Evolutionary conservation across 75 land plant species (phyloP).

Genomic region (Cupressus sempervirens): DNA sequence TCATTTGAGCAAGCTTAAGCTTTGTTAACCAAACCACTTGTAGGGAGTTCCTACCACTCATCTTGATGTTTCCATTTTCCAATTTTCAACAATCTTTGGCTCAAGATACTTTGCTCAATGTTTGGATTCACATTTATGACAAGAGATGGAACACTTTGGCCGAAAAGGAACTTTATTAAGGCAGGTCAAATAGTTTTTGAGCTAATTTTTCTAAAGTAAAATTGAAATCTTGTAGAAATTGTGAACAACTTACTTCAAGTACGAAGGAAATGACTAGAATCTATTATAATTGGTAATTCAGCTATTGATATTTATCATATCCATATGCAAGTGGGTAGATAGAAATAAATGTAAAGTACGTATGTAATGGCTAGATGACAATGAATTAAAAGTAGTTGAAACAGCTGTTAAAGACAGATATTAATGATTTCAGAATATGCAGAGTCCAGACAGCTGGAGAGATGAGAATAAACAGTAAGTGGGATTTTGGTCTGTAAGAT

Average conservation of each 20-base stretch:
- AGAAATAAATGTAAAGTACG: too few relatives aligned
- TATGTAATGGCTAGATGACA: too few relatives aligned
- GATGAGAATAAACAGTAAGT: too few relatives aligned
- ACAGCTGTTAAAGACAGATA: too few relatives aligned
- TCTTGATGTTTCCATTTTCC: background rate
- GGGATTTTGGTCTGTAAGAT: too few relatives aligned
- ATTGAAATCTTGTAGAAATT: background rate
- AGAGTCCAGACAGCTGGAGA: too few relatives aligned
- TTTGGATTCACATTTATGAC: background rate
- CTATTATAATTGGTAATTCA: background rate
- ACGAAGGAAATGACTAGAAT: background rate
- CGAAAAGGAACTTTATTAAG: background rate
- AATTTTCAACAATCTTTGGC: background rate
- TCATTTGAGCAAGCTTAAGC: background rate
- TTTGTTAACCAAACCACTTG: background rate
- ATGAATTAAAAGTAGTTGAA: too few relatives aligned
- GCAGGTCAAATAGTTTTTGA: background rate
- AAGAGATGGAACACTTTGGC: background rate
- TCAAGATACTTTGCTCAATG: background rate
- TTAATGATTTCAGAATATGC: too few relatives aligned
- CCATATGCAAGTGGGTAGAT: background rate
- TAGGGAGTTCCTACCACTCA: background rate
- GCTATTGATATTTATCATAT: background rate
- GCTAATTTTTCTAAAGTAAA: background rate
- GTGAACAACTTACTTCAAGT: background rate